A percentile compares a stretch with the other conserved stretches of the same genome.
Conservation (phyloP, 352 stramenopile species). For the Blastocystis sp. region DNA sequence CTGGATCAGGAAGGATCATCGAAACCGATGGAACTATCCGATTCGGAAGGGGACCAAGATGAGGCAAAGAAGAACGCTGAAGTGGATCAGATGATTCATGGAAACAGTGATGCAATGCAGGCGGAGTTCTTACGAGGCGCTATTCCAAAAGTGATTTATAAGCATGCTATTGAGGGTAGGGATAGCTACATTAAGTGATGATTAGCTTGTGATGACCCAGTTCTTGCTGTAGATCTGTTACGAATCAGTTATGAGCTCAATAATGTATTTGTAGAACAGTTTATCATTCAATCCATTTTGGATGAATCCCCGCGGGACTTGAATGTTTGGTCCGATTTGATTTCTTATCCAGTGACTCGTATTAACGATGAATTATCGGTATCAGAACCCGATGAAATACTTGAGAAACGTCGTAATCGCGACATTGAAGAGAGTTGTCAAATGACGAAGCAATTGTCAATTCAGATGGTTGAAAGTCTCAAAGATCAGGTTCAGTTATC, state of each 20-base stretch:
- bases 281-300: slow-evolving; percentile 4
- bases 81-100: not conserved
- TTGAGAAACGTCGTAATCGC: not conserved
- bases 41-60: too few species aligned
- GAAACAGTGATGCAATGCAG: slow-evolving; percentile 6
- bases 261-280: slow-evolving; percentile 48
- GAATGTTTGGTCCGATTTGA: not conserved
- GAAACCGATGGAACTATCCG: not conserved
- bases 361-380: not conserved
- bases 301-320: not conserved
- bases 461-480: not conserved
- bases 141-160: slow-evolving; percentile 52
- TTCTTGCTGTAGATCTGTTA: not conserved
- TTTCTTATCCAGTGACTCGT: slow-evolving; percentile 25
- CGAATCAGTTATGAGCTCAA: slow-evolving; percentile 33
- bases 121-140: slow-evolving; percentile 15
- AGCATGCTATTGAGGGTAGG: slow-evolving; percentile 20
- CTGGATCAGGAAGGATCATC: too few species aligned
- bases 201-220: not conserved
- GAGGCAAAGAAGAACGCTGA: not conserved
- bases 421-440: not conserved
- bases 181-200: not conserved
- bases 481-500: not conserved
- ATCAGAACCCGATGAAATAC: not conserved
- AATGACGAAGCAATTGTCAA: not conserved